Evolutionary conservation across 805 yeast species (phyloP).

Genomic region (Pichia cabralensis): DNA sequence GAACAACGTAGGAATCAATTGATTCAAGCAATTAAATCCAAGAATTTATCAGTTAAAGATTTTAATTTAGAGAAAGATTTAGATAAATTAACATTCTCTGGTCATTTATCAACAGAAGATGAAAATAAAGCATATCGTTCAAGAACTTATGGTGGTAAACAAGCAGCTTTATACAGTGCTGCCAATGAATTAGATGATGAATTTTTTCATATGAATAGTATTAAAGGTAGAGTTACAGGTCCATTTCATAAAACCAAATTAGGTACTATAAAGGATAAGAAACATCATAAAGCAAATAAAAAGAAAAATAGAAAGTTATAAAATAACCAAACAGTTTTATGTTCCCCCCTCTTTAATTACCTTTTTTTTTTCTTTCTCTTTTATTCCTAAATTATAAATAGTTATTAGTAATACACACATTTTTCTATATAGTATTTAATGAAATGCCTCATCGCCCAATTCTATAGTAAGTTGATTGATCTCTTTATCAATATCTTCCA

Average conservation of each 20-base stretch:
- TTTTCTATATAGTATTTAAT: too few species aligned
- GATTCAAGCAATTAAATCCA: conserved; percentile 48
- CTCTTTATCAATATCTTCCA: conserved; percentile 44
- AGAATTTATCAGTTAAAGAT: conserved; percentile 38
- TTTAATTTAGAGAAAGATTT: conserved; percentile 65
- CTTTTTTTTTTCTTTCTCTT: too few species aligned
- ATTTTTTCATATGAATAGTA: conserved; percentile 62
- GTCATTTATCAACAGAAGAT: conserved; percentile 52
- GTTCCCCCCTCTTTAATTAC: too few species aligned
- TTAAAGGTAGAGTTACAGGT: conserved; percentile 49
- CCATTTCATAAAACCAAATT: conserved; percentile 61
- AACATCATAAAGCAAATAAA: conserved; percentile 48
- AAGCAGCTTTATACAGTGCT: conserved; percentile 68
- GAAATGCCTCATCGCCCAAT: conserved; percentile 45
- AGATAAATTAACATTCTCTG: conserved; percentile 64
- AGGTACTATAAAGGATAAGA: conserved; percentile 61
- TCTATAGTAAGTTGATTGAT: conserved; percentile 34
- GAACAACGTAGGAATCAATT: conserved; percentile 68
- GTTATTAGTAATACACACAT: too few species aligned
- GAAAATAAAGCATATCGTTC: conserved; percentile 33
- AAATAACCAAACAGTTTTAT: too few species aligned
- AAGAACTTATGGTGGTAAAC: conserved; percentile 66
- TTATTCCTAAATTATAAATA: too few species aligned
- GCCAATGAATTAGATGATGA: conserved; percentile 80
- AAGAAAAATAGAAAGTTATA: too few species aligned